These are phyloP conservation scores for Berberis vulgaris DNA, from an alignment of 164 flowering plant genomes.

Conservation along the genomic window DNA sequence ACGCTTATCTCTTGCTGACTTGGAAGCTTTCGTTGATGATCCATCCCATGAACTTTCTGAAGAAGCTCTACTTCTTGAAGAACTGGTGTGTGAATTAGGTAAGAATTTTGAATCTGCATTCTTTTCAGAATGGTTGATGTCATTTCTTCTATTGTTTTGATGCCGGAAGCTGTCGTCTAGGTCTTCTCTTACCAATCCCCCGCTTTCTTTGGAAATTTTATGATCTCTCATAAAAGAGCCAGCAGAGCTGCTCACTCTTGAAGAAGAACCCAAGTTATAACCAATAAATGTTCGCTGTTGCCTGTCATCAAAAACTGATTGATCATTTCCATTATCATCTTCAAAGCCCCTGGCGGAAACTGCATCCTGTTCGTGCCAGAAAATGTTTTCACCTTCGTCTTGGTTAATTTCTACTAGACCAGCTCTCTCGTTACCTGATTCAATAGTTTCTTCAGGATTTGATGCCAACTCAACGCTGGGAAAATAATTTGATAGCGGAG, in stretches of 20 bases:
- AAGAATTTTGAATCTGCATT: slow-evolving; percentile 29
- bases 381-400: slow-evolving; percentile 37
- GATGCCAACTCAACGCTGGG: slow-evolving; percentile 35
- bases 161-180: slow-evolving; percentile 25
- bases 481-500: slow-evolving; percentile 50
- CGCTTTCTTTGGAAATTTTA: slow-evolving; percentile 36
- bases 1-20: slow-evolving; percentile 50
- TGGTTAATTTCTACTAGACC: slow-evolving; percentile 35
- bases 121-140: slow-evolving; percentile 42
- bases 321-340: slow-evolving; percentile 42
- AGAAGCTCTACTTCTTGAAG: slow-evolving; percentile 55
- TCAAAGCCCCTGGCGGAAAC: slow-evolving; percentile 44
- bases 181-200: slow-evolving; percentile 36
- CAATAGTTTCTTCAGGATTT: slow-evolving; percentile 44
- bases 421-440: slow-evolving; percentile 41
- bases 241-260: slow-evolving; percentile 28
- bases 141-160: slow-evolving; percentile 39
- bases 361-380: slow-evolving; percentile 57
- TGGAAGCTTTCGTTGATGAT: slow-evolving; percentile 49
- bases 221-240: slow-evolving; percentile 30
- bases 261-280: slow-evolving; percentile 28
- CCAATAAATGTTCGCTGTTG: slow-evolving; percentile 35
- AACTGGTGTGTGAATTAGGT: slow-evolving; percentile 33
- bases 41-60: slow-evolving; percentile 93
- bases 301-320: slow-evolving; percentile 35